Evolutionary conservation across 2,329 filamentous ascomycete genomes (phyloP), one percentile per base, ranked within the genome.

Genomic region (Sclerotinia borealis): DNA sequence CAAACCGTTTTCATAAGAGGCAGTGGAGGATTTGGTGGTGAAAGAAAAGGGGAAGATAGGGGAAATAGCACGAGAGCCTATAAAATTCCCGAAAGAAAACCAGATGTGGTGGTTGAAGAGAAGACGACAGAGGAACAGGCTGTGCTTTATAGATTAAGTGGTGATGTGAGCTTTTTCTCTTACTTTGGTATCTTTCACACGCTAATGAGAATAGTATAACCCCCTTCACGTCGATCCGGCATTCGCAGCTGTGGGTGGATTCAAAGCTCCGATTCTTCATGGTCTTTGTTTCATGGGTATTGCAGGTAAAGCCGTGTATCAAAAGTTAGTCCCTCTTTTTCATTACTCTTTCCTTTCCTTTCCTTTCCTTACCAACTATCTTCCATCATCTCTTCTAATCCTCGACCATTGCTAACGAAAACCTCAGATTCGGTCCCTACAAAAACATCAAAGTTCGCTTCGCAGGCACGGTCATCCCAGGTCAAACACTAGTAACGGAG

Each of bases 261-360:
- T 99, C 86, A 90, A 95, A 79, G 85, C 81, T 34, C 95, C 95
- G 15, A 99, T 99, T 75, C 82, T 99, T 61, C 95, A 99, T 80
- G 95, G 95, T n/a, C 85, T 99, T 43, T 96, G 92, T 84, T 95
- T 88, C 75, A 93, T 99, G 73, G 95, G 95, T 70, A 86, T 98
- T 69, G 88, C 91, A 19, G 91, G 89, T 68, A 97, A 96, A 83
- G 92, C 93, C 65, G 86, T 99, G 45, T 89, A 93, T 75, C 85
- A 92, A 78, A 88, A 82, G 68, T 98, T 25, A 9, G 61, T 19
- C 27, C 9, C 27, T 11, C 10, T 48, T 25, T 6, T 27, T 8
- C 22, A 10, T 27, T 10, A 7, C 6, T 22, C 9, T 8, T 15
- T 50, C 27, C 48, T 8, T 17, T 11, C 6, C 50, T 17, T 11